Evolutionary conservation across 1,284 basidiomycete genomes (phyloP), one percentile per base, ranked within the genome.

Genomic region (Moesziomyces globuligerus): DNA sequence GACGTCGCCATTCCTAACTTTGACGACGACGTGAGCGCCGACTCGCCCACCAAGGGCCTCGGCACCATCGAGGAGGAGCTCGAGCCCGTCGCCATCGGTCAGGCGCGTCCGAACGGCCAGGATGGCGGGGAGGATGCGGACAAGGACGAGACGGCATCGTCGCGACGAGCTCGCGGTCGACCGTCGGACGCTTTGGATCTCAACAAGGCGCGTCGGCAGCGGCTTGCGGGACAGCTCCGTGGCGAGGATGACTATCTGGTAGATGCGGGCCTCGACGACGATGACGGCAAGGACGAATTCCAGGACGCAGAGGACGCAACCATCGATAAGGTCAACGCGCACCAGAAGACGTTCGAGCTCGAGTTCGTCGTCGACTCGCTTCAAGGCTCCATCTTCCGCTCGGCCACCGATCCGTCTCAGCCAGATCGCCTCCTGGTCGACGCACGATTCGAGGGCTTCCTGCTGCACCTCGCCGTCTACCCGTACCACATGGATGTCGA

Each of bases 1-100:
- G 94, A 98, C 75, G 90, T 94, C 11, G 89, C 90, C 26, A 89
- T 99, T 37, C 96, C 96, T 4, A 88, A 90, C 57, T 90, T 98
- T 75, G 90, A 87, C 48, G 87, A 89, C 41, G 87, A 86, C 29
- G 73, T 25, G 4, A 52, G 21, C 7, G 29, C 40, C 4, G 46
- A 47, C 23, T 48, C 50, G 7, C 64, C 62, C 0, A 67, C 62
- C 36, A 54, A 57, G 21, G 57, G 60, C 7, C 37, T 71, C 1
- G 68, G 61, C 25, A 53, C 57, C 7, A 71, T 64, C 46, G 65
- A 68, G 29, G 70, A 68, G 38, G 65, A 68, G 51, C 47, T 68
- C 11, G 65, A 64, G 42, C 62, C 62, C 3, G 57, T 66, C 3
- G 42, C 45, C 4, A 64, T 65, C 34, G 34, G 52, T 32, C 56